Evolutionary conservation across 805 yeast species (phyloP).

Genomic region (Wickerhamomyces strasburgensis): DNA sequence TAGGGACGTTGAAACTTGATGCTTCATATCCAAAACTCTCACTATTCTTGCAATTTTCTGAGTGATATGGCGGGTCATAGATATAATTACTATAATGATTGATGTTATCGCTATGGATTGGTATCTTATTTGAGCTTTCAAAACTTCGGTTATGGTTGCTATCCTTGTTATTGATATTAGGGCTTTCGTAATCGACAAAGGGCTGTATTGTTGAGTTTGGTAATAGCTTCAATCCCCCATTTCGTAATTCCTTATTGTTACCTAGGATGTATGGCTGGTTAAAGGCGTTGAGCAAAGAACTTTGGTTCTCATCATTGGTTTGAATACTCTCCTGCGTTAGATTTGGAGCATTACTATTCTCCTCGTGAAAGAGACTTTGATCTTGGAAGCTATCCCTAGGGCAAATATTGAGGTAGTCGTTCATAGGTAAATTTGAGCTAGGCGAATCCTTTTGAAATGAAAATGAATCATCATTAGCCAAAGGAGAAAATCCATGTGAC

Average conservation of each 20-base stretch:
- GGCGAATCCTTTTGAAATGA: not conserved
- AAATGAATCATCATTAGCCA: not conserved
- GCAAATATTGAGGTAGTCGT: not conserved
- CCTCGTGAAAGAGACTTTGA: conserved; percentile 3
- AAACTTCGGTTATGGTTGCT: not conserved
- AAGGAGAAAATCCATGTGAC: not conserved
- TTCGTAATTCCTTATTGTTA: not conserved
- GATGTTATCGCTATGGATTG: not conserved
- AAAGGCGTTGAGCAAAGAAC: conserved; percentile 1
- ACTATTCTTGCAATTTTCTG: no score
- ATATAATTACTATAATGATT: not conserved
- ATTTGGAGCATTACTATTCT: conserved; percentile 7
- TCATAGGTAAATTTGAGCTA: not conserved
- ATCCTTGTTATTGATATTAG: not conserved
- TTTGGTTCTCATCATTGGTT: conserved; percentile 15
- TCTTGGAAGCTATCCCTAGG: not conserved
- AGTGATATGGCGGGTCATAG: no score
- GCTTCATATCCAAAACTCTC: not conserved
- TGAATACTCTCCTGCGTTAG: conserved; percentile 8
- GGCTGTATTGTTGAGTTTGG: not conserved
- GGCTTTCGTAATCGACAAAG: not conserved
- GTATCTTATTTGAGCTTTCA: conserved; percentile 1
- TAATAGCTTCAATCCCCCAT: conserved; percentile 2
- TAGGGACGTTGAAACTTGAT: not conserved
- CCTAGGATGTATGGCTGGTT: not conserved